Evolutionary conservation across 164 flowering plant genomes (phyloP).

Genomic region (Vitis labrusca): DNA sequence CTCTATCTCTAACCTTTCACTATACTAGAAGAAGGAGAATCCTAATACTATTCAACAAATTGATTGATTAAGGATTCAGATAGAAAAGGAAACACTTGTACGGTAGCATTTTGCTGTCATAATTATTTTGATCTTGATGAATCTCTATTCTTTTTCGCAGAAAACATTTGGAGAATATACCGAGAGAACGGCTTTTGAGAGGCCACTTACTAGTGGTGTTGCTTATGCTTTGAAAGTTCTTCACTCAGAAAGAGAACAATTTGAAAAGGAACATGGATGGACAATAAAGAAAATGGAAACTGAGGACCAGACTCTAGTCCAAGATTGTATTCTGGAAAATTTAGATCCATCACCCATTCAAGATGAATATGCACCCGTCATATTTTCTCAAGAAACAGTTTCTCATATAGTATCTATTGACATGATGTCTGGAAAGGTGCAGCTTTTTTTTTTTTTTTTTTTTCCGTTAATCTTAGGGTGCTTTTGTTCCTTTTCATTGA

Average conservation of each 20-base stretch:
- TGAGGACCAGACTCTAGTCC: constrained; percentile 79
- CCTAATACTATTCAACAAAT: neutral
- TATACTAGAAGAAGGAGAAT: neutral
- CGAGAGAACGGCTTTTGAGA: constrained; percentile 90
- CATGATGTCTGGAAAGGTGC: constrained; percentile 98
- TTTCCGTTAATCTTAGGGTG: neutral
- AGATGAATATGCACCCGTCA: constrained; percentile 99
- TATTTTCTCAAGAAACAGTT: constrained; percentile 87
- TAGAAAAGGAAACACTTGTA: neutral
- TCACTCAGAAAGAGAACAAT: constrained; percentile 76
- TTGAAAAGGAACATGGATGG: constrained; percentile 86
- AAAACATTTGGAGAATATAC: constrained; percentile 93
- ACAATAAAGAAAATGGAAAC: constrained; percentile 86
- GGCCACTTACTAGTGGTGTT: constrained; percentile 97
- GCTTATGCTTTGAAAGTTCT: constrained; percentile 88
- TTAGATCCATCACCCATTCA: constrained; percentile 76
- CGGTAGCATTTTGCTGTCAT: neutral
- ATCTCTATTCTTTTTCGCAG: constrained; percentile 37
- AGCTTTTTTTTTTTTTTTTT: neutral
- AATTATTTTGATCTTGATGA: neutral
- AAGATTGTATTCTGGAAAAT: constrained; percentile 69
- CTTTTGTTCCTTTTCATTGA: neutral
- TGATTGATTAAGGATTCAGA: neutral
- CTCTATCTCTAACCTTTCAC: neutral
- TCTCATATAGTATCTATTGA: constrained; percentile 93